A percentile compares a stretch with the other conserved stretches of the same genome.
Evolutionary conservation across 345 rosid species (phyloP).

Genomic region (Lepidium didymum): DNA sequence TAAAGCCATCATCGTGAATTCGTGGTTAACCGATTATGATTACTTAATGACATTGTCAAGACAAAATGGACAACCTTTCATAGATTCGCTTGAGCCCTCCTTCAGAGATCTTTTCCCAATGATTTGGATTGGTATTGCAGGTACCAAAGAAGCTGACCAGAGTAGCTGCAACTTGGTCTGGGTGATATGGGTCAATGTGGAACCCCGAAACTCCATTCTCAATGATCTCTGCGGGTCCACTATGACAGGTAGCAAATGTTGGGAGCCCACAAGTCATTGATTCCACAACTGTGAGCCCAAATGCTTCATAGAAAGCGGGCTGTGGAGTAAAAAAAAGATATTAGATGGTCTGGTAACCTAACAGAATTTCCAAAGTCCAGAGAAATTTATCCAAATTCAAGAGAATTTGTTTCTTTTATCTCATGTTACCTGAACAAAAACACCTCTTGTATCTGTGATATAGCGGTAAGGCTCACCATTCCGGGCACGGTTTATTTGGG

Average conservation of each 20-base stretch:
- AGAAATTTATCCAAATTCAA: neutral
- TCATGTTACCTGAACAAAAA: conserved; percentile 39
- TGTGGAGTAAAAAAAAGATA: conserved; percentile 9
- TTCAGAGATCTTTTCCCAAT: conserved; percentile 40
- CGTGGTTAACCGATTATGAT: neutral
- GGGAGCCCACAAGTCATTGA: conserved; percentile 54
- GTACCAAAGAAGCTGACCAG: conserved; percentile 37
- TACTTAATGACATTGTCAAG: neutral
- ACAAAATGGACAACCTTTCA: conserved; percentile 34
- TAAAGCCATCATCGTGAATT: neutral
- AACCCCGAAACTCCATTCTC: conserved; percentile 47
- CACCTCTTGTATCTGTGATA: conserved; percentile 47
- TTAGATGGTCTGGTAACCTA: neutral
- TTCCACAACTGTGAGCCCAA: conserved; percentile 56
- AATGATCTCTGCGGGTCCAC: conserved; percentile 52
- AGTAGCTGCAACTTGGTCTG: conserved; percentile 33
- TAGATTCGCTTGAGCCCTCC: conserved; percentile 42
- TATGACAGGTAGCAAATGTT: conserved; percentile 54
- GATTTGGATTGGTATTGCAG: conserved; percentile 32
- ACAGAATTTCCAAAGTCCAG: neutral
- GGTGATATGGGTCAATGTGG: conserved; percentile 50
- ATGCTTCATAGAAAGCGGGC: conserved; percentile 54
- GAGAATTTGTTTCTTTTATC: neutral
- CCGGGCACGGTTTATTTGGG: conserved; percentile 50
- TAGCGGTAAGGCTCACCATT: conserved; percentile 57